Evolutionary conservation across 352 stramenopile genomes (phyloP), one percentile per base, ranked within the genome.

Genomic region (Phytophthora rubi): DNA sequence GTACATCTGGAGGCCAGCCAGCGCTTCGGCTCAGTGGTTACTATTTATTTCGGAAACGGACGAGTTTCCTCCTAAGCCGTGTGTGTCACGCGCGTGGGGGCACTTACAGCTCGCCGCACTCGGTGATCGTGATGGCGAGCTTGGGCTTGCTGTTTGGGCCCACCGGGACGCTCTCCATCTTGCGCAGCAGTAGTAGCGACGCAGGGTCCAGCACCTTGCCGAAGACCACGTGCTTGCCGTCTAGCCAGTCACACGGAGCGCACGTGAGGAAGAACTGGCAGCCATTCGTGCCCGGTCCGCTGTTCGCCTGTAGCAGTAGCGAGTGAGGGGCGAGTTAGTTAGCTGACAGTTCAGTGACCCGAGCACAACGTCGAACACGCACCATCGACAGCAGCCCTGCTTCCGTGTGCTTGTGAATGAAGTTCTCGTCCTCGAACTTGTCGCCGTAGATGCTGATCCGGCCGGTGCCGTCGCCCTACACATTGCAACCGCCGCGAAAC

Each of bases 141-240:
- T 94, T 95, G 47, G 92, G 92, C 61, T 97, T 97, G 74, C 84
- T 95, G 65, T 89, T 90, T 54, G 79, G 57, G 16, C 85, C 89
- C 2, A 94, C 91, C 0, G 86, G 85, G 21, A 98, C 90, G 79
- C 90, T 97, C 77, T 98, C 92, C 74, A 97, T 96, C 81, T 97
- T 97, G 68, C 90, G 86, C 63, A 97, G 76, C 49, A 96, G 75
- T 37, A 97, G 78, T 71, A 98, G 85, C 37, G 89, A 97, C 42
- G 83, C 75, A 4, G 85, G 73, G 64, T 98, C 92, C 65, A 98
- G 76, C 59, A 98, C 81, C 64, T 97, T 97, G 21, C 97, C 97
- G 83, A 99, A 99, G 12, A 99, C 96, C n/a, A 97, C 86, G 79
- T 99, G 97, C 83, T 98, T 98, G 61, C 90, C 91, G 84, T 99